Percentiles rank a stretch among this genome's conserved stretches.
Conservation (phyloP, 805 yeast genomes). For the Kazachstania bromeliacearum region DNA sequence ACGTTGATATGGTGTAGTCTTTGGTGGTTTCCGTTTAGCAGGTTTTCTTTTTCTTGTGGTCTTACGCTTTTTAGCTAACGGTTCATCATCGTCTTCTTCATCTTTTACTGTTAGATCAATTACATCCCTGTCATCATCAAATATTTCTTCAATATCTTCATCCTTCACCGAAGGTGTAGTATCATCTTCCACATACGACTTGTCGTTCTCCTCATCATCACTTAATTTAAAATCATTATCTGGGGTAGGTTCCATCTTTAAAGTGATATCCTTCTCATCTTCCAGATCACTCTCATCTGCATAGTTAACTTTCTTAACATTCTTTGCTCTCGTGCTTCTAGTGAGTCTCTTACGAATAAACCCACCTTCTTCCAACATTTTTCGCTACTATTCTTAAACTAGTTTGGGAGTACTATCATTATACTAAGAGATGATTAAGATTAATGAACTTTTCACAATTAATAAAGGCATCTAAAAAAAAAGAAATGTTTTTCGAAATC, state of each 20-base stretch:
- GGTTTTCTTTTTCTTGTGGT: slow-evolving; percentile 15
- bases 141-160: slow-evolving; percentile 11
- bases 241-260: slow-evolving; percentile 2
- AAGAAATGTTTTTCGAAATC: too few relatives aligned
- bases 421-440: too few relatives aligned
- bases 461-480: too few relatives aligned
- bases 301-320: slow-evolving; percentile 29
- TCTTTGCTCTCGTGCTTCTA: slow-evolving; percentile 6
- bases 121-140: slow-evolving; percentile 3
- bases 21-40: slow-evolving; percentile 34
- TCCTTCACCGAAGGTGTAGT: slow-evolving; percentile 4
- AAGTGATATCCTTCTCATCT: slow-evolving; percentile 5
- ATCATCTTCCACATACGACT: slow-evolving; percentile 5
- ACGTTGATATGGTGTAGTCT: slow-evolving; percentile 58
- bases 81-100: slow-evolving; percentile 15
- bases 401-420: too few relatives aligned
- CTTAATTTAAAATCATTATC: slow-evolving; percentile 1
- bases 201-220: slow-evolving; percentile 15
- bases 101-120: slow-evolving; percentile 1
- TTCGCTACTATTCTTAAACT: too few relatives aligned
- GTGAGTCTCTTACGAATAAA: slow-evolving; percentile 23
- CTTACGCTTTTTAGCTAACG: slow-evolving; percentile 18
- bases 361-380: slow-evolving; percentile 23
- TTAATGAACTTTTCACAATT: too few relatives aligned
- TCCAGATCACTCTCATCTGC: slow-evolving; percentile 25